Conservation (phyloP, 306 rosid genomes). For the Abrus precatorius region DNA sequence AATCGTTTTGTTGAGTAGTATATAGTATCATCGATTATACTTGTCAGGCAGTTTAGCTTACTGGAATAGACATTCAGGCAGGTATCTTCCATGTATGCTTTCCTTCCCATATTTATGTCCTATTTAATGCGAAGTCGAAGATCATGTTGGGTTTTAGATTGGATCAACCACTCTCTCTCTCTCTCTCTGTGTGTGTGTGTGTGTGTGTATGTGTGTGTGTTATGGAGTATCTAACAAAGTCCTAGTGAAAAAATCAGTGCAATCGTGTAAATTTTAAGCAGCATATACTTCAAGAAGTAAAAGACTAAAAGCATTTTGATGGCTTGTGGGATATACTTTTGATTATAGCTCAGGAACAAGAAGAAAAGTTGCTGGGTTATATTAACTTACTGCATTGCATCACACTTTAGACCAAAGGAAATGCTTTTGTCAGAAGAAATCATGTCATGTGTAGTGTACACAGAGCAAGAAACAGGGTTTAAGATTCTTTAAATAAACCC, state of each 20-base stretch:
- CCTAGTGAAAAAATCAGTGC: too few species aligned
- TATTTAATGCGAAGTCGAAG: neutral
- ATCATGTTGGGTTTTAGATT: too few species aligned
- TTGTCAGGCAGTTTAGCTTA: neutral
- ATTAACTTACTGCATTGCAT: neutral
- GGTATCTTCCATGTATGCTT: neutral
- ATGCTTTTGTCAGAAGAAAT: neutral
- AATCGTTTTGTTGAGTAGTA: conserved; percentile 26
- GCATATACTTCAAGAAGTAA: too few species aligned
- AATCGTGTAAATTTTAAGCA: too few species aligned
- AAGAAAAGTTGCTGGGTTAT: neutral
- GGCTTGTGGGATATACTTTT: too few species aligned
- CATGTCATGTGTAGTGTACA: neutral
- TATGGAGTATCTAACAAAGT: too few species aligned
- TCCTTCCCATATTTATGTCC: conserved; percentile 19
- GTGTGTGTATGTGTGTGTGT: too few species aligned
- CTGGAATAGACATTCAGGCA: neutral
- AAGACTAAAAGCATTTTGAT: too few species aligned
- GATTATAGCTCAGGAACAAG: too few species aligned
- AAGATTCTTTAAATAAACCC: neutral
- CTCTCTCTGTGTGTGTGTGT: too few species aligned
- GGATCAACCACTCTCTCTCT: too few species aligned
- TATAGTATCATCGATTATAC: conserved; percentile 13
- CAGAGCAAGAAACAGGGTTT: neutral
- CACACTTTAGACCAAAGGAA: neutral